Base-by-base conservation (phyloP, 192 early-diverging fungal genomes). In the Linnemannia schmuckeri region DNA sequence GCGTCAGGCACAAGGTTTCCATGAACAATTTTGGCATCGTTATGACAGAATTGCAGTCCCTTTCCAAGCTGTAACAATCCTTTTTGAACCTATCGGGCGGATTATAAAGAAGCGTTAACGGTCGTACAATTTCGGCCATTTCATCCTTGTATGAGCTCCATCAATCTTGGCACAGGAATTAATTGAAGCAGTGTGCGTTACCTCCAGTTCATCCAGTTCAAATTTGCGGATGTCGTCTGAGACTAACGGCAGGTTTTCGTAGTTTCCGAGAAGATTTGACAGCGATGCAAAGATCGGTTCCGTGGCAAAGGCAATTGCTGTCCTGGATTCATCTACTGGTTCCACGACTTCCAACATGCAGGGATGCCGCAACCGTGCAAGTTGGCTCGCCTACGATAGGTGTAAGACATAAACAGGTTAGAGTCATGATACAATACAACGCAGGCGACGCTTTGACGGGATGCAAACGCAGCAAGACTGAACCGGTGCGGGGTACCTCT, bases 171-270 rank as follows among this genome's bases (percentile, higher is more conserved):
- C 30, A 17, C 46, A 27, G 44, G 24, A 30, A 55, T 46, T 15
- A 72, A 17, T 47, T 41, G 9, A 33, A 9, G 4, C 47, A 41
- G 20, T 27, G 1, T 17, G 15, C 13, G 49, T 68, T 86, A 92
- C 92, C 89, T 95, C 95, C 68, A 97, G 83, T 69, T 96, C 94
- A 76, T 97, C 96, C 80, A 97, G 82, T 42, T 94, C 94, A 78
- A 93, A 93, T 46, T 89, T 90, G 13, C 92, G 91, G 27, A 89
- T 90, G 13, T 91, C 89, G 18, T 80, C 87, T 13, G 83, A 73
- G 8, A 88, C 76, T 18, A 82, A 70, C 24, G 85, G 61, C n/a
- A 92, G 72, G 75, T 91, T 92, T 41, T 89, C 87, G 41, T 89
- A 86, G 72, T 92, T 91, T 3, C 91, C 92, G 7, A 96, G 71